Evolutionary conservation across 2,329 filamentous ascomycete genomes (phyloP), one percentile per base, ranked within the genome.

Genomic region (Clarireedia paspali): DNA sequence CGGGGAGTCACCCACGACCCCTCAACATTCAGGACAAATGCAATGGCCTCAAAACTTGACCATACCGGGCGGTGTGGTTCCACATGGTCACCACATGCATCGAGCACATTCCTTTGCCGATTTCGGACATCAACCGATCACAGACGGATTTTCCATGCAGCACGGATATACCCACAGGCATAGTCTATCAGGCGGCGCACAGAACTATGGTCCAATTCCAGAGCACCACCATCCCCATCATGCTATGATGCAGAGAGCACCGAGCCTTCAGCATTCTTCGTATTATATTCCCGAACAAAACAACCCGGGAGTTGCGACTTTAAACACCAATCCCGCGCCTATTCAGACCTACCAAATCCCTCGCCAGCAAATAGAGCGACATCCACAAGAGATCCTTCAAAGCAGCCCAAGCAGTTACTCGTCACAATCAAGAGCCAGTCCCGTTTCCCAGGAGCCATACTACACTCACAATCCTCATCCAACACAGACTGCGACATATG

Each of bases 401-500:
- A 84, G 76, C 67, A 84, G 81, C 63, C 81, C 82, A 1, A 76
- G 73, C 57, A 77, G 75, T 63, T 83, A 82, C 68, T 83, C 82
- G 5, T 76, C 80, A 0, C 72, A 74, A 5, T 79, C 80, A 0
- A 75, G 75, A 55, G 75, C 78, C 47, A 80, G 79, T 60, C 77
- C 81, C 1, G 72, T 77, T 20, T 72, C 77, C 9, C 77, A 79
- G 59, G 77, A 81, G 46, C 71, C 74, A 53, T 78, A 80, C 63
- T 86, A 85, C 67, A 80, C 79, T 5, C 80, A 82, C 59, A 45
- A 47, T 6, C 53, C 39, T 6, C 77, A 79, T 27, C 72, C 75
- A 2, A 68, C 75, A 1, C 75, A 78, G 49, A 67, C 74, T 14
- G 70, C 77, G 12, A 71, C 74, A 0, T 80, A 80, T 59, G 70